A percentile compares a stretch with the other conserved stretches of the same genome.
phyloP scores from a whole-genome alignment of 768 basidiomycete genomes.

The Lactifluus volemus region DNA sequence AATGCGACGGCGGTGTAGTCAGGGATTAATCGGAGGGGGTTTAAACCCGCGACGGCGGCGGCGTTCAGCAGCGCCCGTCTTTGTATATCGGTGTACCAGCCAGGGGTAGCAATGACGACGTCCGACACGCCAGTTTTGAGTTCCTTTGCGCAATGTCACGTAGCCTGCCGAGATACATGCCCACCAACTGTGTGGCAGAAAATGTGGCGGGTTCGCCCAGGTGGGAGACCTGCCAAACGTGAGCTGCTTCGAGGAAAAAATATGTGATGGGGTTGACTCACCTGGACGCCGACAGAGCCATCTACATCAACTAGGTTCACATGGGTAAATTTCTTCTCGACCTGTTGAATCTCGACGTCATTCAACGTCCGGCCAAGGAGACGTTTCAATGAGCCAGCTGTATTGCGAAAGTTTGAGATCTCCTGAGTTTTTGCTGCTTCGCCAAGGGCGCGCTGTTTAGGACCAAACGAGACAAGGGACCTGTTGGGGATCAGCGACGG shows the following conservation, averaged over 20 bases:
- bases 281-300: constrained; percentile 81
- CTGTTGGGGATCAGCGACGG: constrained; percentile 31
- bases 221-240: constrained; percentile 64
- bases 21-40: constrained; percentile 91
- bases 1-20: constrained; percentile 94
- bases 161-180: constrained; percentile 83
- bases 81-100: constrained; percentile 94
- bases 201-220: constrained; percentile 72
- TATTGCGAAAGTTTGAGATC: constrained; percentile 97
- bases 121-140: constrained; percentile 84
- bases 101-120: constrained; percentile 92
- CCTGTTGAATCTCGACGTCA: constrained; percentile 73
- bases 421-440: constrained; percentile 97
- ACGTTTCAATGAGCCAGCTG: constrained; percentile 86
- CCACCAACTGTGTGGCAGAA: constrained; percentile 87
- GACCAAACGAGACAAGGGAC: constrained; percentile 90
- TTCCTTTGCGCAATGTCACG: constrained; percentile 80
- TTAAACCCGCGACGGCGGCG: constrained; percentile 81
- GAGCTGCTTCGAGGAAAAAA: constrained; percentile 12
- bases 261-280: constrained; percentile 30
- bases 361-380: constrained; percentile 72
- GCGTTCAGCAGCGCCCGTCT: constrained; percentile 86
- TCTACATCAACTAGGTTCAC: constrained; percentile 77
- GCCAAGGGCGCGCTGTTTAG: constrained; percentile 84
- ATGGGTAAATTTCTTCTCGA: constrained; percentile 89